phyloP scores from a whole-genome alignment of 228 moss, liverwort and hornwort genomes.

The Sphagnum fallax region DNA sequence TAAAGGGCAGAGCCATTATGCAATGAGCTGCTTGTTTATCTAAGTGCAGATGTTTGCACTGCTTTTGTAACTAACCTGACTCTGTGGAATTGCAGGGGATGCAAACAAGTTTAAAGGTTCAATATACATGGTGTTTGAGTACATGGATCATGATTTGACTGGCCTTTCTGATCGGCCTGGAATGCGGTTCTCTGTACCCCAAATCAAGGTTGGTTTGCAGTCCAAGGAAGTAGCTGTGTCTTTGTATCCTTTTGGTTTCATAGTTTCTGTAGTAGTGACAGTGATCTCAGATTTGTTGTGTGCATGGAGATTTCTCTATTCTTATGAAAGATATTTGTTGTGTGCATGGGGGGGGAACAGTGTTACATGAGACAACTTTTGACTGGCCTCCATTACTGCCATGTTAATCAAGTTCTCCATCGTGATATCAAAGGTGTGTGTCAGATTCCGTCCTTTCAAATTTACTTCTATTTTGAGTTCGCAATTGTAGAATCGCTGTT shows the following conservation, averaged over 20 bases:
- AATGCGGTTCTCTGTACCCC: slow-evolving; percentile 43
- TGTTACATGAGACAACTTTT: slow-evolving; percentile 56
- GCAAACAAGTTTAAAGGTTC: slow-evolving; percentile 39
- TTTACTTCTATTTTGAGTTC: too few species aligned
- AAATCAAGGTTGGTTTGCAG: slow-evolving; percentile 33
- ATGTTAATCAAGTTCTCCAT: slow-evolving; percentile 51
- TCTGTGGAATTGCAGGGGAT: slow-evolving; percentile 17
- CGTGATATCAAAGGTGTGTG: slow-evolving; percentile 43
- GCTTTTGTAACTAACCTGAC: neutral
- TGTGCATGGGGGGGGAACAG: slow-evolving; percentile 10
- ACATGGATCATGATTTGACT: slow-evolving; percentile 57
- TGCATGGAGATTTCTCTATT: neutral
- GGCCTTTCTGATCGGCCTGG: slow-evolving; percentile 50
- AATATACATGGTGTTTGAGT: slow-evolving; percentile 56
- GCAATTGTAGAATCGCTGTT: too few species aligned
- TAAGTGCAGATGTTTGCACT: too few species aligned
- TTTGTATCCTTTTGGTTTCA: neutral
- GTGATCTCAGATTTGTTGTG: neutral
- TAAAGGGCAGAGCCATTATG: too few species aligned
- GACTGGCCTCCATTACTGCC: slow-evolving; percentile 56
- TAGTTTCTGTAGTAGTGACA: neutral
- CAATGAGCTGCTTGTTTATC: too few species aligned
- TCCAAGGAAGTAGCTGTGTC: too few species aligned
- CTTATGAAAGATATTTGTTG: too few species aligned
- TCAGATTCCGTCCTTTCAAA: too few species aligned